Percentiles rank a stretch among this genome's conserved stretches.
phyloP scores from a whole-genome alignment of 768 basidiomycete species.

The Amanita rubescens region DNA sequence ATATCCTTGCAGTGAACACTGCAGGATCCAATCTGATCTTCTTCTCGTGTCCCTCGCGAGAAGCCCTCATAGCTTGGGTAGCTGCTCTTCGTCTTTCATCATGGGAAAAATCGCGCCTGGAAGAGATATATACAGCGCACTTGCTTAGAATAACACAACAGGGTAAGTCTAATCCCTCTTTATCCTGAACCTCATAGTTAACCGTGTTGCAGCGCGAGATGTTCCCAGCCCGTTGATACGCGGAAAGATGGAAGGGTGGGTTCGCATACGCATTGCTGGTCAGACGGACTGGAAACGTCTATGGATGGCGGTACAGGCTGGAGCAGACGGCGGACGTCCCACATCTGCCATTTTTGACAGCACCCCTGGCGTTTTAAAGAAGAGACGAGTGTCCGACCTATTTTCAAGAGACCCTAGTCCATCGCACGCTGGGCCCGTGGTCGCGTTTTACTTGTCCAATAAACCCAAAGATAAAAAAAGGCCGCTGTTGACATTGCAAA shows the following conservation, averaged over 20 bases:
- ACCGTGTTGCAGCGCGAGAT: slow-evolving; percentile 30
- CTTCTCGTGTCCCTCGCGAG: slow-evolving; percentile 75
- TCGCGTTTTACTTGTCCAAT: slow-evolving; percentile 54
- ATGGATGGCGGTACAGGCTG: slow-evolving; percentile 71
- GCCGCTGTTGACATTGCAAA: slow-evolving; percentile 58
- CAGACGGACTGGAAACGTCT: slow-evolving; percentile 94
- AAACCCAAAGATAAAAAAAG: slow-evolving; percentile 74
- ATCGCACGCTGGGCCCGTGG: slow-evolving; percentile 23
- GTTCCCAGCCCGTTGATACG: slow-evolving; percentile 57
- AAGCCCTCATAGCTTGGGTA: slow-evolving; percentile 79
- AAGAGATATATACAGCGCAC: slow-evolving; percentile 97
- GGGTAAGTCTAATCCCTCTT: slow-evolving; percentile 19
- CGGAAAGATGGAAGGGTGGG: slow-evolving; percentile 87
- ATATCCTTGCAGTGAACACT: slow-evolving; percentile 88
- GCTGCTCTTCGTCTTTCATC: slow-evolving; percentile 82
- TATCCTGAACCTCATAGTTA: slow-evolving; percentile 3
- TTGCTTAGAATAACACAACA: slow-evolving; percentile 71
- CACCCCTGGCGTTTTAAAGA: slow-evolving; percentile 17
- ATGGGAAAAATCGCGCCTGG: slow-evolving; percentile 93
- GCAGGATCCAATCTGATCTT: slow-evolving; percentile 87
- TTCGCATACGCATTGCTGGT: slow-evolving; percentile 86
- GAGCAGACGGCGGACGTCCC: slow-evolving; percentile 22
- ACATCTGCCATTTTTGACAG: slow-evolving; percentile 16
- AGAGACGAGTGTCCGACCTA: slow-evolving; percentile 62
- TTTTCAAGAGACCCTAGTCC: slow-evolving; percentile 45